These are phyloP conservation scores for Neolentinus lepideus DNA, from an alignment of 1,284 basidiomycete genomes.

Conservation along the genomic window DNA sequence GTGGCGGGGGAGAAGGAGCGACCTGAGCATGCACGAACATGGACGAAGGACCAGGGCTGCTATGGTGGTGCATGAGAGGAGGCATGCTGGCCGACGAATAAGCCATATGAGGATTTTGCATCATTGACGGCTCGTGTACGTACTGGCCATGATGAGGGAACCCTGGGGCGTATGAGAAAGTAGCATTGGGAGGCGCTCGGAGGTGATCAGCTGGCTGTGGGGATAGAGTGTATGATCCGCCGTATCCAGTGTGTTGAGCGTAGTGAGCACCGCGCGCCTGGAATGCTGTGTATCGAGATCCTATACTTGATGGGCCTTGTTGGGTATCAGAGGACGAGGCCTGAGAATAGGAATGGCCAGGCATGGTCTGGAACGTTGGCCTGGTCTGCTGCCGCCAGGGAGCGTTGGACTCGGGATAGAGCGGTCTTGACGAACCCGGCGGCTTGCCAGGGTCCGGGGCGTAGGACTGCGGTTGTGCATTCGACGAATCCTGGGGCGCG, in stretches of 20 bases:
- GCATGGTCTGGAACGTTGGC: background rate
- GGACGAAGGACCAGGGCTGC: conserved; percentile 21
- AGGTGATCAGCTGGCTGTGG: background rate
- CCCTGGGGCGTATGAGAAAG: conserved; percentile 9
- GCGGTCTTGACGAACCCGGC: background rate
- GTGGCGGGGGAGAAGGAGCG: conserved; percentile 25
- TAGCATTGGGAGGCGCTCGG: conserved; percentile 5
- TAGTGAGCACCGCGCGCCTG: background rate
- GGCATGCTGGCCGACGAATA: conserved; percentile 13
- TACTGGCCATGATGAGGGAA: conserved; percentile 21
- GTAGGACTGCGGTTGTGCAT: background rate
- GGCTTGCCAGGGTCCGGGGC: background rate
- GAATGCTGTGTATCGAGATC: background rate
- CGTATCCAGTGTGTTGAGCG: background rate
- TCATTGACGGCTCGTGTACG: conserved; percentile 21
- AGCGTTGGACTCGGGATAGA: background rate
- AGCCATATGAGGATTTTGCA: conserved; percentile 26
- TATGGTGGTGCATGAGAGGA: conserved; percentile 24
- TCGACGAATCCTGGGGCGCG: background rate
- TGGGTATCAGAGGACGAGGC: background rate
- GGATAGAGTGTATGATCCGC: background rate
- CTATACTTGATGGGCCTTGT: background rate
- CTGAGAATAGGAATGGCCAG: background rate
- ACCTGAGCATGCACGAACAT: conserved; percentile 24
- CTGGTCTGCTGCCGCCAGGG: background rate